Evolutionary conservation across 2,329 filamentous ascomycete genomes (phyloP), one percentile per base, ranked within the genome.

Genomic region (Fusarium abutilonis): DNA sequence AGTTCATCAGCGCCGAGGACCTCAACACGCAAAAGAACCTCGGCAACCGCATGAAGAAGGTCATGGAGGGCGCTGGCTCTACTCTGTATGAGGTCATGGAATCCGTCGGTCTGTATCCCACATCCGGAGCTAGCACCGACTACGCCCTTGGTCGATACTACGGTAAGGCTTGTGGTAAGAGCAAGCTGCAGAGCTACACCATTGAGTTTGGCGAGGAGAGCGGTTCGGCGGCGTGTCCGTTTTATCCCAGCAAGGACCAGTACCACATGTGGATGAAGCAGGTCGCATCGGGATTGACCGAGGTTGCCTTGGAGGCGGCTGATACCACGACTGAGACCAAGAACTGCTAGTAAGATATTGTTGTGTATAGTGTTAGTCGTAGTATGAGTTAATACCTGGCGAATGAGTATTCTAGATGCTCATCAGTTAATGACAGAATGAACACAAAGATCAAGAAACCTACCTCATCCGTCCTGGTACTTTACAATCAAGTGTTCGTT

Each of bases 61-160:
- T 75, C 32, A 82, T 83, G 79, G 73, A 70, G 28, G 67, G 70
- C 2, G 74, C 78, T 1, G 75, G 76, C 2, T 71, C 74, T 8
- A 68, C 76, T 4, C 63, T 62, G 17, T 83, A 82, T 63, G 56
- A 58, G 0, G 71, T 77, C 9, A 71, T 75, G 41, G 77, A 79
- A 57, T 72, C 75, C 15, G 74, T 78, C 4, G 68, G 74, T 43
- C 60, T 83, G 42, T 83, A 83, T 55, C 77, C 80, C 0, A 82
- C 78, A 0, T 78, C 76, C 0, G 82, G 81, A 2, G 74, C 74
- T 2, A 78, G 75, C 50, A 78, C 79, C 34, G 82, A 84, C 66
- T 83, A 82, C 51, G 76, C 78, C 6, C 78, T 79, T 56, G 76
- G 75, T 1, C 70, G 77, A n/a, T 79, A 80, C 72, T 78, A 82